phyloP scores from a whole-genome alignment of 768 basidiomycete species.

The Serendipita indica region DNA sequence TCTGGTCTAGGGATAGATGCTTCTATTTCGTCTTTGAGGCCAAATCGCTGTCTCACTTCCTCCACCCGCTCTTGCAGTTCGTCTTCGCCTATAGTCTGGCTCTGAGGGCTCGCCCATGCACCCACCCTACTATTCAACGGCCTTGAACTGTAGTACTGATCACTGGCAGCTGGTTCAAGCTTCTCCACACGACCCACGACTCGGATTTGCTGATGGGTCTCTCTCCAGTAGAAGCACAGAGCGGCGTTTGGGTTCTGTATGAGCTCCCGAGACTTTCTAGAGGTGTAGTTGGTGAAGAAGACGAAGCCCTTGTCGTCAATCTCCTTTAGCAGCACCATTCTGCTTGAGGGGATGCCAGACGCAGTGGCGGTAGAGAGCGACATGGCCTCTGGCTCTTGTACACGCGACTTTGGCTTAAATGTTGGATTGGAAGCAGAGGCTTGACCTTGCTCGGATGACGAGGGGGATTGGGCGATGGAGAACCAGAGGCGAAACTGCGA shows the following conservation, averaged over 20 bases:
- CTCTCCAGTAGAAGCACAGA: conserved; percentile 83
- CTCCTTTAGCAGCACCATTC: conserved; percentile 84
- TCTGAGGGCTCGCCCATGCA: conserved; percentile 90
- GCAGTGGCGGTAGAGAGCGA: conserved; percentile 55
- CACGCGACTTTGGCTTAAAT: conserved; percentile 24
- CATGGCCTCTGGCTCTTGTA: conserved; percentile 85
- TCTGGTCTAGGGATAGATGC: conserved; percentile 61
- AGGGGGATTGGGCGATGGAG: conserved; percentile 33
- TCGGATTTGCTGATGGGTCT: conserved; percentile 56
- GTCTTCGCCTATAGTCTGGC: conserved; percentile 56
- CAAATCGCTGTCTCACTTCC: conserved; percentile 43
- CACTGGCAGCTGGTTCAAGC: conserved; percentile 52
- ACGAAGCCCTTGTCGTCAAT: conserved; percentile 82
- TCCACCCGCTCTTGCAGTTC: conserved; percentile 49
- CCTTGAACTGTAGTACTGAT: conserved; percentile 67
- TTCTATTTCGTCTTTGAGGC: conserved; percentile 26
- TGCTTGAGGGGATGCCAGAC: conserved; percentile 65
- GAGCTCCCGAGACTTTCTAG: conserved; percentile 80
- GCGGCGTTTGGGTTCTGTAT: conserved; percentile 62
- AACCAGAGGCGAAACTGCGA: conserved; percentile 85
- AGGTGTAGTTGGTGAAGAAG: conserved; percentile 94
- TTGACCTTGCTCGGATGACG: background rate
- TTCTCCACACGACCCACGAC: conserved; percentile 78
- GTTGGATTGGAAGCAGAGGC: background rate
- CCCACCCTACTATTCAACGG: conserved; percentile 77